Percentiles rank a stretch among this genome's conserved stretches.
phyloP scores from a whole-genome alignment of 495 filamentous ascomycete species.

The Schizothecium vesticola region DNA sequence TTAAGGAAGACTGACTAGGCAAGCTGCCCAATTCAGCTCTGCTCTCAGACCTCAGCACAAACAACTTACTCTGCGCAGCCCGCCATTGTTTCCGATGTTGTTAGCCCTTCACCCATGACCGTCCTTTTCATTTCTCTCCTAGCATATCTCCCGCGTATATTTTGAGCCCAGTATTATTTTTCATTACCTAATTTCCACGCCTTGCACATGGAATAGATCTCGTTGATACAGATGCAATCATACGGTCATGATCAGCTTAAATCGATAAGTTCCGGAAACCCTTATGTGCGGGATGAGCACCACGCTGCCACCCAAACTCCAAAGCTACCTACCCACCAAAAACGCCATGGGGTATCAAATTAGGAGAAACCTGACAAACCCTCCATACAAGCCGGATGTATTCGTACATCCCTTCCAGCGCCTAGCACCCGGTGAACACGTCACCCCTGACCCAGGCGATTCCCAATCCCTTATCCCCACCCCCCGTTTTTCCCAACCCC shows the following conservation, averaged over 20 bases:
- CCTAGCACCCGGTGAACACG: background rate
- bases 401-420: background rate
- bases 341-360: background rate
- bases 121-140: background rate
- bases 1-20: no score
- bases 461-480: background rate
- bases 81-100: background rate
- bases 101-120: background rate
- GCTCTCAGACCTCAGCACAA: no score
- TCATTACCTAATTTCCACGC: background rate
- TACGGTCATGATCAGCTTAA: background rate
- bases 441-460: no score
- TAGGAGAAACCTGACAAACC: background rate
- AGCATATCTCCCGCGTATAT: background rate
- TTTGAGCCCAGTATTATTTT: background rate
- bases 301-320: background rate
- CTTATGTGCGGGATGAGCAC: background rate
- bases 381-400: background rate
- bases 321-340: background rate
- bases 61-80: no score
- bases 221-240: background rate
- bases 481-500: background rate
- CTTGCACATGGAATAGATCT: background rate
- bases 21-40: no score
- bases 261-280: background rate